A percentile compares a stretch with the other conserved stretches of the same genome.
These are phyloP conservation scores for Globisporangium lucens DNA, from an alignment of 352 stramenopile species.

Conservation along the genomic window DNA sequence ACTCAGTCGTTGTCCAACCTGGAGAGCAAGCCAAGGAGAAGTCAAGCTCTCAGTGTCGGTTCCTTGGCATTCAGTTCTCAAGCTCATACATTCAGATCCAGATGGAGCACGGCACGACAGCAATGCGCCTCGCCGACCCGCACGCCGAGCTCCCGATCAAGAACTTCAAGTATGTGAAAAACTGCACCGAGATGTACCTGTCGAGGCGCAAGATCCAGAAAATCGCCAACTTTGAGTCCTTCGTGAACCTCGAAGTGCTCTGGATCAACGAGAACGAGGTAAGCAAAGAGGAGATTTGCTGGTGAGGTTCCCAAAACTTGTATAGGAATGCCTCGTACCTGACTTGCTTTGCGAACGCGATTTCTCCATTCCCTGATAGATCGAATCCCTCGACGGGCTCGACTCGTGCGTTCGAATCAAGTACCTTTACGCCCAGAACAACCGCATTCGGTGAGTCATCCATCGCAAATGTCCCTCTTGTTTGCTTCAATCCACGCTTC, in stretches of 20 bases:
- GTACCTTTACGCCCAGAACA: slow-evolving; percentile 86
- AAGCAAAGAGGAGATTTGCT: neutral
- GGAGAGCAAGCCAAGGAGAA: neutral
- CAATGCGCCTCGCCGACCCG: slow-evolving; percentile 54
- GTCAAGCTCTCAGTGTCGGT: neutral
- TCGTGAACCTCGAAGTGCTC: slow-evolving; percentile 87
- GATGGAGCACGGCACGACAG: slow-evolving; percentile 16
- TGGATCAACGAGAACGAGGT: slow-evolving; percentile 90
- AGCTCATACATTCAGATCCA: neutral
- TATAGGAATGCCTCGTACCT: neutral
- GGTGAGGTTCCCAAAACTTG: neutral
- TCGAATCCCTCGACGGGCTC: slow-evolving; percentile 62
- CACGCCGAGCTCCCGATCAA: slow-evolving; percentile 78
- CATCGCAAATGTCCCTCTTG: neutral
- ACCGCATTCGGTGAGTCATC: slow-evolving; percentile 50
- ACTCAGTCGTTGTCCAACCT: neutral
- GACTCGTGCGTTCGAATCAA: slow-evolving; percentile 88
- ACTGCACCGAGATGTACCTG: slow-evolving; percentile 86
- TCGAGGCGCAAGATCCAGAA: slow-evolving; percentile 72
- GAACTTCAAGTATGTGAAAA: slow-evolving; percentile 90
- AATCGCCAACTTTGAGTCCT: slow-evolving; percentile 80
- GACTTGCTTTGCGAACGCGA: neutral
- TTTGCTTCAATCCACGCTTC: neutral
- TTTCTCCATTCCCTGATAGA: slow-evolving; percentile 18
- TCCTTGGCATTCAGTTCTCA: neutral